Conservation (phyloP, 1,284 basidiomycete genomes). For the Chalciporus sp. region DNA sequence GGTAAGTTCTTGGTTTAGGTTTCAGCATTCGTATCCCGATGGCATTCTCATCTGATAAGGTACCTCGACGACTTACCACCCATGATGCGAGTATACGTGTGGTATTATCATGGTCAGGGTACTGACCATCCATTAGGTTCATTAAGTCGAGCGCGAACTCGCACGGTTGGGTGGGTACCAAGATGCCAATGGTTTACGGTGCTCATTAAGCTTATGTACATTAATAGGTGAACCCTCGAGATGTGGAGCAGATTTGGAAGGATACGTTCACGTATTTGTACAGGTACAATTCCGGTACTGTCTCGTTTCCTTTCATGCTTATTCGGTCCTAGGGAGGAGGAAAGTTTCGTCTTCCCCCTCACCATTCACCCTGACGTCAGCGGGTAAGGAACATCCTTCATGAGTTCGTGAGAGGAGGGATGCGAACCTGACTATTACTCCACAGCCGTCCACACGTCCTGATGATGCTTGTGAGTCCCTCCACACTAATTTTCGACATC, state of each 20-base stretch:
- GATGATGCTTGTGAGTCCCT: conserved; percentile 62
- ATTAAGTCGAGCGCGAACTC: conserved; percentile 67
- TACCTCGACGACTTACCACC: conserved; percentile 72
- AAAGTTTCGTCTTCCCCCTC: conserved; percentile 75
- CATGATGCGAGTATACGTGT: conserved; percentile 53
- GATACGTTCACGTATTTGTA: conserved; percentile 75
- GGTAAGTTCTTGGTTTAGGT: conserved; percentile 39
- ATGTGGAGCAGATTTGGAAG: conserved; percentile 78
- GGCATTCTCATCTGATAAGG: conserved; percentile 30
- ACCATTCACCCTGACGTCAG: conserved; percentile 83
- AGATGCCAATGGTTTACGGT: conserved; percentile 38
- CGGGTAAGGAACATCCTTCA: conserved; percentile 45
- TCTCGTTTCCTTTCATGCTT: conserved; percentile 1
- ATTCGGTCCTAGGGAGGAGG: conserved; percentile 52
- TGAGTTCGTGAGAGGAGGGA: background rate
- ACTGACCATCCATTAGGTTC: conserved; percentile 43
- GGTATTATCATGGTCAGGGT: background rate
- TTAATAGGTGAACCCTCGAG: conserved; percentile 61
- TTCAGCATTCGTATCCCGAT: background rate
- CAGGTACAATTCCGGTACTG: conserved; percentile 36
- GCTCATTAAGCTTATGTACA: background rate
- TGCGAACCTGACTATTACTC: conserved; percentile 2
- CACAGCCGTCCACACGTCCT: conserved; percentile 57
- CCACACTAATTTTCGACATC: background rate
- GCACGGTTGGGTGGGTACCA: conserved; percentile 60